Percentiles rank a stretch among this genome's conserved stretches.
Evolutionary conservation across 176 grass and related monocot species (phyloP).

Genomic region (Oryza longistaminata): DNA sequence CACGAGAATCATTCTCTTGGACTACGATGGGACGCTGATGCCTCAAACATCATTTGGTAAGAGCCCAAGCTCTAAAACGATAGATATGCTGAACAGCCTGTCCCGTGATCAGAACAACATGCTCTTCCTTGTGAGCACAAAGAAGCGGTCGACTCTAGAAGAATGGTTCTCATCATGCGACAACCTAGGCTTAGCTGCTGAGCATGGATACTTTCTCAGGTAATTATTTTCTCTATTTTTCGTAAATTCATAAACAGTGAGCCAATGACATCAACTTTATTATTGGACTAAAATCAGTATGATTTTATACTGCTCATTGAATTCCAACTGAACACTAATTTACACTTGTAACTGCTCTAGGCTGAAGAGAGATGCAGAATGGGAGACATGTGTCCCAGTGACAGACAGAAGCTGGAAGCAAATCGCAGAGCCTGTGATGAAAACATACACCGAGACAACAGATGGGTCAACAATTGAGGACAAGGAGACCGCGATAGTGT

Average conservation of each 20-base stretch:
- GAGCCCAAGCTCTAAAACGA: slow-evolving; percentile 56
- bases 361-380: slow-evolving; percentile 64
- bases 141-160: slow-evolving; percentile 50
- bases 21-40: slow-evolving; percentile 93
- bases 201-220: slow-evolving; percentile 86
- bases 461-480: slow-evolving; percentile 84
- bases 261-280: neutral
- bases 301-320: neutral
- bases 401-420: slow-evolving; percentile 90
- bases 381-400: slow-evolving; percentile 54
- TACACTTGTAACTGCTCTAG: slow-evolving; percentile 38
- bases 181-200: slow-evolving; percentile 71
- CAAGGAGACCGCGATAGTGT: slow-evolving; percentile 84
- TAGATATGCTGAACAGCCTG: slow-evolving; percentile 70
- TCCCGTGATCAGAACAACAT: slow-evolving; percentile 76
- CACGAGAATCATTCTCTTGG: slow-evolving; percentile 64
- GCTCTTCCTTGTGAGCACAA: slow-evolving; percentile 80
- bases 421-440: slow-evolving; percentile 90
- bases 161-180: slow-evolving; percentile 82
- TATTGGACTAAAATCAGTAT: neutral
- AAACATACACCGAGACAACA: slow-evolving; percentile 81
- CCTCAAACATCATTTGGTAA: slow-evolving; percentile 76
- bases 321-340: neutral
- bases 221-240: neutral
- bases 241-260: neutral